Evolutionary conservation across 169 alveolate genomes (phyloP), one percentile per base, ranked within the genome.

Genomic region (Plasmodium yoelii): DNA sequence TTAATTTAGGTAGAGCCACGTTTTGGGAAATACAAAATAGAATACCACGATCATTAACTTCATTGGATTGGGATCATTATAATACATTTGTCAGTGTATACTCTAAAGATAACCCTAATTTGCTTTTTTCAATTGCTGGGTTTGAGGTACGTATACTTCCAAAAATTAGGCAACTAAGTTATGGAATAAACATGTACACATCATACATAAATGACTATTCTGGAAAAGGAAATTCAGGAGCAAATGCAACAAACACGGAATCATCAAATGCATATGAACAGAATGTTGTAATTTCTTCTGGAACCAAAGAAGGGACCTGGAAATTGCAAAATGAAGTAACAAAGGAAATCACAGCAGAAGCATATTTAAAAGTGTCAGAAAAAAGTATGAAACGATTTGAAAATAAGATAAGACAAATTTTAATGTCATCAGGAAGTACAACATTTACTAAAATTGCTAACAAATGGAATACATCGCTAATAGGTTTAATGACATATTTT

Each of bases 371-470:
- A 93, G 99, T 99, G n/a, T 99, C 98, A 90, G 99, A 98, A 19
- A 99, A 98, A 63, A 98, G 99, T 12, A 93, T 98, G 97, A 97
- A 97, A 71, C 68, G 94, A 86, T 98, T 98, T 89, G 99, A 98
- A 92, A 98, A 98, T 74, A 92, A 99, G 72, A 96, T 98, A 15
- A 95, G 99, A 65, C 98, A 98, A 95, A 98, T 98, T n/a, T 94
- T 99, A 49, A 98, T 99, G 99, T 97, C 99, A 1, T 96, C 99
- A 57, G 99, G 99, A 12, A 94, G 99, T 13, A 98, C 99, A 22
- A 99, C 99, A 6, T 99, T 99, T 93, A 98, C 99, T 5, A 99
- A 99, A 94, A 98, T 99, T 72, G 99, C 99, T 22, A 99, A 99
- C 95, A 99, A 99, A 96, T 99, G 99, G 99, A 99, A 99, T 93